phyloP scores from a whole-genome alignment of 768 basidiomycete species.

The Pisolithus microcarpus region DNA sequence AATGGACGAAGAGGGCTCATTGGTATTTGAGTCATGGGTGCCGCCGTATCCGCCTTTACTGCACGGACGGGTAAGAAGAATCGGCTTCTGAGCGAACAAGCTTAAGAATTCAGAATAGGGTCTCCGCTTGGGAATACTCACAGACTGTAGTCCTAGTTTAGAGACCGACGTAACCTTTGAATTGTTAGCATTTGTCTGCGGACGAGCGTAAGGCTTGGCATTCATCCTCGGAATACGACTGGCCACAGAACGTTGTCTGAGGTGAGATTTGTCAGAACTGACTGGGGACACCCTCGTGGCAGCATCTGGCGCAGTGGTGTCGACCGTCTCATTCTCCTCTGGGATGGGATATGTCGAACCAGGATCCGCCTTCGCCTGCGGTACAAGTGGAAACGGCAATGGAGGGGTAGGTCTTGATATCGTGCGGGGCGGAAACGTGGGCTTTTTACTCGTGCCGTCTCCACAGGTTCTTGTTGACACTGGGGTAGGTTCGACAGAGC shows the following conservation, averaged over 20 bases:
- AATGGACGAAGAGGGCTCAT: conserved; percentile 1
- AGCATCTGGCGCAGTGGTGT: conserved; percentile 2
- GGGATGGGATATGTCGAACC: conserved; percentile 24
- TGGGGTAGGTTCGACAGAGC: conserved; percentile 22
- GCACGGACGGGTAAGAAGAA: conserved; percentile 9
- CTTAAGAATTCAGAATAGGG: background rate
- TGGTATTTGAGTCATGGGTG: conserved; percentile 5
- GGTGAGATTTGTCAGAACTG: conserved; percentile 32
- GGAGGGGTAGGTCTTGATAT: conserved; percentile 7
- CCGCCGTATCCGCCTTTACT: conserved; percentile 4
- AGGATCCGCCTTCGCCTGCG: conserved; percentile 13
- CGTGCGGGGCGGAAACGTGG: conserved; percentile 13
- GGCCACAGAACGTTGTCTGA: conserved; percentile 40
- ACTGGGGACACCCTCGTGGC: conserved; percentile 14
- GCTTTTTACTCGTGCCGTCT: conserved; percentile 12
- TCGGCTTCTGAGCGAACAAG: conserved; percentile 3
- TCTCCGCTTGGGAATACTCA: conserved; percentile 8
- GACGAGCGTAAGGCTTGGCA: conserved; percentile 51
- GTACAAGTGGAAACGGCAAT: conserved; percentile 25
- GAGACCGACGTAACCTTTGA: conserved; percentile 4
- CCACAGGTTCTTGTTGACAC: conserved; percentile 4
- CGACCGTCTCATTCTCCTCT: conserved; percentile 23
- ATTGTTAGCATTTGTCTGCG: conserved; percentile 11
- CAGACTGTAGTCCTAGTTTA: conserved; percentile 3
- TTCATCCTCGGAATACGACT: conserved; percentile 60